Evolutionary conservation across 1,284 basidiomycete genomes (phyloP).

Genomic region (Sporisorium graminicola): DNA sequence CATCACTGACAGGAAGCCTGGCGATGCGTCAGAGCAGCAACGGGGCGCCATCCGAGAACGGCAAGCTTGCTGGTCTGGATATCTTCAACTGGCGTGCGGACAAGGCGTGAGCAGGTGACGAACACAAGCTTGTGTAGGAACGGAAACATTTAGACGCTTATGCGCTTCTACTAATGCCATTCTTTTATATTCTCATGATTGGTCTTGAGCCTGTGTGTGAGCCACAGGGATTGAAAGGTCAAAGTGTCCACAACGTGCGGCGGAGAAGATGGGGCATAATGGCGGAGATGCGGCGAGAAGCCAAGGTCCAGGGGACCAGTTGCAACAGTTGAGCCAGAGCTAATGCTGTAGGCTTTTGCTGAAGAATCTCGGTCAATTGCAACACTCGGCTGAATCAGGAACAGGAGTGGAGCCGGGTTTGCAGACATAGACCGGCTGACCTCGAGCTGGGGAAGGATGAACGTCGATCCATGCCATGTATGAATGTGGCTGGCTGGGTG

Average conservation of each 20-base stretch:
- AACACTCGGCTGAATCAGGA: neutral
- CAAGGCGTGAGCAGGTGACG: slow-evolving; percentile 17
- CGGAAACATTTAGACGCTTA: neutral
- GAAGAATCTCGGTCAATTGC: neutral
- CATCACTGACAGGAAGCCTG: slow-evolving; percentile 35
- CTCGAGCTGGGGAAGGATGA: neutral
- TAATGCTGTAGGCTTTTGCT: no score
- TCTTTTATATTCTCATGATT: neutral
- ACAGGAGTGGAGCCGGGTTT: neutral
- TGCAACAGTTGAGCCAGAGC: neutral
- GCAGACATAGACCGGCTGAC: neutral
- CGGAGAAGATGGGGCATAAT: neutral
- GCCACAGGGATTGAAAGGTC: no score
- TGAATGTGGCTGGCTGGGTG: neutral
- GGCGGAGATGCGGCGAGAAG: neutral
- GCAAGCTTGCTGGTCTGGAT: slow-evolving; percentile 50
- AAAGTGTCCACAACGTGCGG: neutral
- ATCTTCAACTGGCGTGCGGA: slow-evolving; percentile 63
- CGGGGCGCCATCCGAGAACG: slow-evolving; percentile 22
- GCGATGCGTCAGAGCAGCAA: slow-evolving; percentile 39
- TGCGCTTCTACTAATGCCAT: neutral
- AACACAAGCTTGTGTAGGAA: neutral
- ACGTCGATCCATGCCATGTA: neutral
- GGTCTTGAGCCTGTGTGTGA: no score
- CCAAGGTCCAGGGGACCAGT: neutral